phyloP scores from a whole-genome alignment of 2,329 filamentous ascomycete species.

The Colletotrichum echinochloae region DNA sequence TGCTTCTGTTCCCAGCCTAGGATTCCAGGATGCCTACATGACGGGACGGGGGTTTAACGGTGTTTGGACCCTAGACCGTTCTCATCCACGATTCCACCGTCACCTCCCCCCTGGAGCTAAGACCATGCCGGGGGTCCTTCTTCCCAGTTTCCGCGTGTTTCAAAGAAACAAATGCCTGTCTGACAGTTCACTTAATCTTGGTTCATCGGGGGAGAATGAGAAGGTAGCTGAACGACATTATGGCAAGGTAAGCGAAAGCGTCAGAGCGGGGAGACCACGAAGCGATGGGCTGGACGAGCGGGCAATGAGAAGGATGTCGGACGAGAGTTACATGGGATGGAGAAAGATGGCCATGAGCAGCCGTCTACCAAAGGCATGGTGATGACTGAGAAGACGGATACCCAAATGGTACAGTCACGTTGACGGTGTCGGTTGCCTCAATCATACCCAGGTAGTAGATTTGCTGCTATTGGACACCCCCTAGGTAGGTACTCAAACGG shows the following conservation, averaged over 20 bases:
- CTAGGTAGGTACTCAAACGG: too few species aligned
- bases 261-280: slow-evolving; percentile 14
- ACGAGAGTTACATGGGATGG: slow-evolving; percentile 3
- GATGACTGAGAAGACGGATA: slow-evolving; percentile 1
- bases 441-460: too few species aligned
- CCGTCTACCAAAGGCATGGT: slow-evolving; percentile 17
- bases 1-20: slow-evolving; percentile 18
- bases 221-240: slow-evolving; percentile 16
- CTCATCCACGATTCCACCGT: neutral
- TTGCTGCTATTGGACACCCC: too few species aligned
- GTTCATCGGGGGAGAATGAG: neutral
- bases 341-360: neutral
- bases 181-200: slow-evolving; percentile 22
- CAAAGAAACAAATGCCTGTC: slow-evolving; percentile 25
- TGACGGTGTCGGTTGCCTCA: neutral
- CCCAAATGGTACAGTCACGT: too few species aligned
- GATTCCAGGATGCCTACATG: slow-evolving; percentile 24
- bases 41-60: slow-evolving; percentile 21
- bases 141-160: slow-evolving; percentile 39
- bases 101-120: neutral
- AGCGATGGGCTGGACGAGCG: slow-evolving; percentile 11
- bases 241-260: slow-evolving; percentile 12
- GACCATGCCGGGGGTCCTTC: slow-evolving; percentile 22
- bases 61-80: slow-evolving; percentile 27
- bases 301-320: slow-evolving; percentile 7